Evolutionary conservation across 192 early-diverging fungal species (phyloP).

Genomic region (Coemansia sp.): DNA sequence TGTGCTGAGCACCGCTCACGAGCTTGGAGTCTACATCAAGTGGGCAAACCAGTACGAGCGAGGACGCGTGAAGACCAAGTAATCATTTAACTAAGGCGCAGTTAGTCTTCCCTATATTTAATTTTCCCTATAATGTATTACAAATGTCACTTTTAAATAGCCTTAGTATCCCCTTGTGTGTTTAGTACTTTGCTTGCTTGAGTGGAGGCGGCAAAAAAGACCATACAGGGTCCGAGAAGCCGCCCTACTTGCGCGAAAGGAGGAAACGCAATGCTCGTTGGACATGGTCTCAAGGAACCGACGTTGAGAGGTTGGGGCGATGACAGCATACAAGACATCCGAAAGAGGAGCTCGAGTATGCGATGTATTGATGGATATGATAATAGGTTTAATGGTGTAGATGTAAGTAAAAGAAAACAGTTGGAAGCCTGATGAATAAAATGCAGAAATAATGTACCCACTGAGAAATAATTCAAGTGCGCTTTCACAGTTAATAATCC

Average conservation of each 20-base stretch:
- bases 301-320: not conserved
- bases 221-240: not conserved
- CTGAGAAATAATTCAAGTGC: no score
- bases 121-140: no score
- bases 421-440: no score
- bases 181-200: not conserved
- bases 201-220: not conserved
- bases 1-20: constrained; percentile 64
- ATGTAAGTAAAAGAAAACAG: no score
- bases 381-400: no score
- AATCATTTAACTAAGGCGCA: not conserved
- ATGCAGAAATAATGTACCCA: no score
- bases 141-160: not conserved
- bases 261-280: not conserved
- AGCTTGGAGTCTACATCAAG: constrained; percentile 68
- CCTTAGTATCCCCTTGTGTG: not conserved
- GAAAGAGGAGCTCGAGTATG: no score
- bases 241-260: not conserved
- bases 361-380: no score
- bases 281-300: not conserved
- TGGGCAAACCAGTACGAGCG: constrained; percentile 69
- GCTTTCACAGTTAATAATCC: no score
- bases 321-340: no score
- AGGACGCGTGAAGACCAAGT: constrained; percentile 42
- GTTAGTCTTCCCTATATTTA: no score